Conservation (phyloP, 1,284 basidiomycete genomes). For the Singerocomus inundabilis region DNA sequence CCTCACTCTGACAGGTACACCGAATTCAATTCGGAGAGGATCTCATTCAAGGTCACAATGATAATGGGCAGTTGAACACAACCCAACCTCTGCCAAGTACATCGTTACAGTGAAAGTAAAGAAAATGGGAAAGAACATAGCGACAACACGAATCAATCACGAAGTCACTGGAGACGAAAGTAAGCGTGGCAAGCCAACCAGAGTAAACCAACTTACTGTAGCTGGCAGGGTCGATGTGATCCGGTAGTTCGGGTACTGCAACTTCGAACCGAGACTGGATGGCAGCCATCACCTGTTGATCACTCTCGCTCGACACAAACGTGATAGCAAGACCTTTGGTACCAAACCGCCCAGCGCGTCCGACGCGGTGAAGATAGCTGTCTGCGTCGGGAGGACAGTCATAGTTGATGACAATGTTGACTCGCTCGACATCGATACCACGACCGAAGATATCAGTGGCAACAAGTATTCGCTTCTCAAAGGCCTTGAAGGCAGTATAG, state of each 20-base stretch:
- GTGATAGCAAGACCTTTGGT: slow-evolving; percentile 99
- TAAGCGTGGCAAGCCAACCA: not conserved
- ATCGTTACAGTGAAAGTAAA: slow-evolving; percentile 19
- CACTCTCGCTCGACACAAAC: slow-evolving; percentile 89
- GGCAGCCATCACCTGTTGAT: slow-evolving; percentile 89
- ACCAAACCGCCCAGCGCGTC: slow-evolving; percentile 98
- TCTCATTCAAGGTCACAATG: slow-evolving; percentile 11
- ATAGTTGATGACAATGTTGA: slow-evolving; percentile 96
- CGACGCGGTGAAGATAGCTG: slow-evolving; percentile 97
- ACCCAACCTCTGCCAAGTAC: slow-evolving; percentile 20
- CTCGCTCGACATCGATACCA: slow-evolving; percentile 96
- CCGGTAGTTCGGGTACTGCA: slow-evolving; percentile 89
- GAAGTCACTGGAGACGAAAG: slow-evolving; percentile 27
- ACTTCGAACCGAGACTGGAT: slow-evolving; percentile 94
- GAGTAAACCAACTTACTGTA: slow-evolving; percentile 61
- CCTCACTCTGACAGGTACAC: not conserved
- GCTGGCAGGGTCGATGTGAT: slow-evolving; percentile 85
- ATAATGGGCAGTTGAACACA: not conserved
- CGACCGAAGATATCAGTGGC: slow-evolving; percentile 97
- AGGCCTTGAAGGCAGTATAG: slow-evolving; percentile 99
- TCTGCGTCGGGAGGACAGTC: slow-evolving; percentile 97
- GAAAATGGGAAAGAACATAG: slow-evolving; percentile 4
- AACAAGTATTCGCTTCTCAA: slow-evolving; percentile 98
- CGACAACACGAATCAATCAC: slow-evolving; percentile 17
- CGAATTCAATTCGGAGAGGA: not conserved